Evolutionary conservation across 2,329 filamentous ascomycete genomes (phyloP).

Genomic region (Arthrinium puccinioides): DNA sequence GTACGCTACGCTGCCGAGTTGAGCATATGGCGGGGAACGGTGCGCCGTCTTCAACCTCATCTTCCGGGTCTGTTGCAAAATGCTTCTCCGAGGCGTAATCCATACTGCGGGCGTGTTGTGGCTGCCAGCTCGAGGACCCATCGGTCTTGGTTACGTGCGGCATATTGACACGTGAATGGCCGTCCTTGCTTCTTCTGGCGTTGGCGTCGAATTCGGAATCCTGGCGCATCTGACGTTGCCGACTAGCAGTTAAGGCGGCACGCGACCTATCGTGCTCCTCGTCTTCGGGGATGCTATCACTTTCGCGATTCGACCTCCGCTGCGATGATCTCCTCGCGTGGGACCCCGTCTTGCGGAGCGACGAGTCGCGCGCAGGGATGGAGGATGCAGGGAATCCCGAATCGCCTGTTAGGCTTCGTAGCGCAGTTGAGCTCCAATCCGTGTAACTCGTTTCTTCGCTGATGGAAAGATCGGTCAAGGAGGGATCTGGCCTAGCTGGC

Average conservation of each 20-base stretch:
- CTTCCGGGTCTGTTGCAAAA: conserved; percentile 14
- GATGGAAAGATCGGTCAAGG: conserved; percentile 46
- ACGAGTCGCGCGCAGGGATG: conserved; percentile 64
- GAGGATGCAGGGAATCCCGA: too few relatives aligned
- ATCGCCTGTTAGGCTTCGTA: too few relatives aligned
- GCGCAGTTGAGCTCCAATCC: too few relatives aligned
- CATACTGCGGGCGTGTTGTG: conserved; percentile 12
- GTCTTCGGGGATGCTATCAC: conserved; percentile 37
- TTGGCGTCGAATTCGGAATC: conserved; percentile 13
- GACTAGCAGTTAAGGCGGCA: conserved; percentile 7
- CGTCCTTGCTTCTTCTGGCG: conserved; percentile 21
- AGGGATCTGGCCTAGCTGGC: conserved; percentile 35
- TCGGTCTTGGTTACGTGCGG: conserved; percentile 16
- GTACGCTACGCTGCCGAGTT: conserved; percentile 43
- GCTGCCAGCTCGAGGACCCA: conserved; percentile 12
- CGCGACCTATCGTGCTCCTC: conserved; percentile 23
- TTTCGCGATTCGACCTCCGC: conserved; percentile 42
- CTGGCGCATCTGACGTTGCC: conserved; percentile 15
- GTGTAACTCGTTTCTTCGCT: conserved; percentile 55
- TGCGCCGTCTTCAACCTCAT: conserved; percentile 53
- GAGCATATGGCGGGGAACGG: conserved; percentile 64
- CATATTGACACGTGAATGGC: conserved; percentile 20
- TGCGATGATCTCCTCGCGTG: conserved; percentile 46
- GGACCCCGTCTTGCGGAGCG: conserved; percentile 49
- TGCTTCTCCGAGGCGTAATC: conserved; percentile 16